These are phyloP conservation scores for Cordyceps militaris DNA, from an alignment of 2,329 filamentous ascomycete genomes.

Conservation along the genomic window DNA sequence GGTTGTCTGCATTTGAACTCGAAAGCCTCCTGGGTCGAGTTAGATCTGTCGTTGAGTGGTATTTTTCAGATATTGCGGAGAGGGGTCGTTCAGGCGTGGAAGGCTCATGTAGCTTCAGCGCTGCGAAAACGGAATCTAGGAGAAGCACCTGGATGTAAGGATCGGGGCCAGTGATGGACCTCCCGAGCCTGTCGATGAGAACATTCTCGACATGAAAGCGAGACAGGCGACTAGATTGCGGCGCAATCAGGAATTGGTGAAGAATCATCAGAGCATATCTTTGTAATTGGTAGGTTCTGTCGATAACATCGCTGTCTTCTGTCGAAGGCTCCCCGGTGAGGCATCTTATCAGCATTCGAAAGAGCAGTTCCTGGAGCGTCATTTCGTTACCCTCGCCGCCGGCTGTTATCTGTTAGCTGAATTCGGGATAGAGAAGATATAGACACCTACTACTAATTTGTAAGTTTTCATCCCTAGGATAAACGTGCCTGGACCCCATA, in stretches of 20 bases:
- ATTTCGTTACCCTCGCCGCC: slow-evolving; percentile 46
- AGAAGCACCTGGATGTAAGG: slow-evolving; percentile 69
- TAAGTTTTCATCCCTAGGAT: slow-evolving; percentile 21
- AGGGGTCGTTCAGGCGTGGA: slow-evolving; percentile 32
- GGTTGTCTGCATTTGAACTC: slow-evolving; percentile 25
- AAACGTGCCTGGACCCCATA: slow-evolving; percentile 52
- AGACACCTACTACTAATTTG: slow-evolving; percentile 43
- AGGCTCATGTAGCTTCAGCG: slow-evolving; percentile 58
- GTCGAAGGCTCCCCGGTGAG: slow-evolving; percentile 28
- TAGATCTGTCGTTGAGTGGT: slow-evolving; percentile 35
- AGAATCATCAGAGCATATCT: slow-evolving; percentile 63
- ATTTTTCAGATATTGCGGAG: slow-evolving; percentile 42
- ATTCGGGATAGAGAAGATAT: background rate
- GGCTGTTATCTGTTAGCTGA: slow-evolving; percentile 30
- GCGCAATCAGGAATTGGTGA: slow-evolving; percentile 60
- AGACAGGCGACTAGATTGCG: slow-evolving; percentile 51
- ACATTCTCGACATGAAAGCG: slow-evolving; percentile 62
- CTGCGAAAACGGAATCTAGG: slow-evolving; percentile 68
- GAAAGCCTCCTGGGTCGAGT: slow-evolving; percentile 34
- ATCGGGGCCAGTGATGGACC: slow-evolving; percentile 54
- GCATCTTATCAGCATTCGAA: slow-evolving; percentile 58
- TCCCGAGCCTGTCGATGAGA: slow-evolving; percentile 61
- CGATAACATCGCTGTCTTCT: slow-evolving; percentile 20
- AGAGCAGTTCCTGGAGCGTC: slow-evolving; percentile 60
- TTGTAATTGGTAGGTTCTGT: slow-evolving; percentile 59